Percentiles rank a stretch among this genome's conserved stretches.
Conservation (phyloP, 148 eudicot genomes). For the Chenopodium quinoa region DNA sequence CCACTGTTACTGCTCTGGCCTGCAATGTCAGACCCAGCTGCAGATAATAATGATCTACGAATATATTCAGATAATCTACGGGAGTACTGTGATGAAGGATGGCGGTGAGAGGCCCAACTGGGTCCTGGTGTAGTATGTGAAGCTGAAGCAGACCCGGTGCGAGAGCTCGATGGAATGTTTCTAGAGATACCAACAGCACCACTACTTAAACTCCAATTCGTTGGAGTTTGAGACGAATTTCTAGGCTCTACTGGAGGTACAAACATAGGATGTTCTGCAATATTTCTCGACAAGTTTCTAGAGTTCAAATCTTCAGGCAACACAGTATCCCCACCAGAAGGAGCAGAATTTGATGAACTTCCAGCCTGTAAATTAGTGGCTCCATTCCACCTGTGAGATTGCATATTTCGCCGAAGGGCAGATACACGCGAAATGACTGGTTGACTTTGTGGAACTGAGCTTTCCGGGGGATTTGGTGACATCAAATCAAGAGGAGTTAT, state of each 20-base stretch:
- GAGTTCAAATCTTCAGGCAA: conserved; percentile 42
- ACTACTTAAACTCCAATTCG: conserved; percentile 44
- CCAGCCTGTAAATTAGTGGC: conserved; percentile 48
- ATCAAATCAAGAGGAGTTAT: conserved; percentile 42
- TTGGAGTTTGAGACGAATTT: conserved; percentile 43
- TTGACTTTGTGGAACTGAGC: conserved; percentile 34
- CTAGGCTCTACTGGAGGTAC: conserved; percentile 50
- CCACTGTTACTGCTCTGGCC: conserved; percentile 42
- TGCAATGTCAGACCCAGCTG: conserved; percentile 47
- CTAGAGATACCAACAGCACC: conserved; percentile 38
- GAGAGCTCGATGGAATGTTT: conserved; percentile 55
- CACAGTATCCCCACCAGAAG: conserved; percentile 32
- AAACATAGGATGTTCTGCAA: conserved; percentile 64
- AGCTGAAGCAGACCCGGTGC: conserved; percentile 38
- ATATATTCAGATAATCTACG: conserved; percentile 70
- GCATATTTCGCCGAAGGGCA: conserved; percentile 45
- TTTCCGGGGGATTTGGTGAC: conserved; percentile 36
- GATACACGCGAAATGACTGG: conserved; percentile 38
- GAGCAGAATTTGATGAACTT: conserved; percentile 32
- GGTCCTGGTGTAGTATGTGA: conserved; percentile 38
- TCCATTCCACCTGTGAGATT: conserved; percentile 55
- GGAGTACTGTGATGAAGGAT: conserved; percentile 47
- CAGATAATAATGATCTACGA: conserved; percentile 55
- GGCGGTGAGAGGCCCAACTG: conserved; percentile 51
- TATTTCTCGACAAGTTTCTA: conserved; percentile 46